A percentile compares a stretch with the other conserved stretches of the same genome.
Conservation (phyloP, 352 stramenopile genomes). For the Phytophthora nicotianae region DNA sequence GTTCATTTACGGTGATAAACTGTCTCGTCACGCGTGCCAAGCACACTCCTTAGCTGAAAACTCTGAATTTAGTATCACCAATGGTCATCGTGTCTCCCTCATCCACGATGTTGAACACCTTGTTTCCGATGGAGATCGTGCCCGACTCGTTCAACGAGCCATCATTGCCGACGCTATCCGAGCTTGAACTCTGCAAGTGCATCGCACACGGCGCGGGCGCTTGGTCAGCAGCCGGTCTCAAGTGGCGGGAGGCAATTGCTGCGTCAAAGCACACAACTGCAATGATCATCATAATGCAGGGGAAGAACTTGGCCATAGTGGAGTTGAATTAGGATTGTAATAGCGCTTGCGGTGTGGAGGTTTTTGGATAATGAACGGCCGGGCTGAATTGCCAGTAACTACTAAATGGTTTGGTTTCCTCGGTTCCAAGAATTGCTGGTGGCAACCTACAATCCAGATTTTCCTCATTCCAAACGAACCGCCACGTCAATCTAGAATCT, state of each 20-base stretch:
- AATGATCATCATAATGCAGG: not conserved
- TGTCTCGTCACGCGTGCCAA: not conserved
- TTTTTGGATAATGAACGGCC: slow-evolving; percentile 11
- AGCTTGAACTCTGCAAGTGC: slow-evolving; percentile 6
- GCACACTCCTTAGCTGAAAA: slow-evolving; percentile 6
- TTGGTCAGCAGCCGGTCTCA: slow-evolving; percentile 3
- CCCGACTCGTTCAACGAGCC: slow-evolving; percentile 7
- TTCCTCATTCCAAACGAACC: not conserved
- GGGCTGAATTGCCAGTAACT: not conserved
- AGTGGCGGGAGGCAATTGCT: not conserved
- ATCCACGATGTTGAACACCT: slow-evolving; percentile 16
- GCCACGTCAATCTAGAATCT: too few relatives aligned
- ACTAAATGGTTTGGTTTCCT: not conserved
- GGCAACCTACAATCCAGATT: not conserved
- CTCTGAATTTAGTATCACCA: slow-evolving; percentile 9
- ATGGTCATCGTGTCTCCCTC: slow-evolving; percentile 21
- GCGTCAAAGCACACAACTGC: not conserved
- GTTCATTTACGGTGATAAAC: too few relatives aligned
- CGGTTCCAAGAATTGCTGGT: not conserved
- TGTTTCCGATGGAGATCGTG: slow-evolving; percentile 29
- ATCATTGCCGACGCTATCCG: not conserved
- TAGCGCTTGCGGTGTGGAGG: not conserved
- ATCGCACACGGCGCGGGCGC: not conserved
- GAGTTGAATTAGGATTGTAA: not conserved
- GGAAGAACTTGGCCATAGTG: slow-evolving; percentile 10